Conservation (phyloP, 345 rosid species). For the Cardamine occulta region DNA sequence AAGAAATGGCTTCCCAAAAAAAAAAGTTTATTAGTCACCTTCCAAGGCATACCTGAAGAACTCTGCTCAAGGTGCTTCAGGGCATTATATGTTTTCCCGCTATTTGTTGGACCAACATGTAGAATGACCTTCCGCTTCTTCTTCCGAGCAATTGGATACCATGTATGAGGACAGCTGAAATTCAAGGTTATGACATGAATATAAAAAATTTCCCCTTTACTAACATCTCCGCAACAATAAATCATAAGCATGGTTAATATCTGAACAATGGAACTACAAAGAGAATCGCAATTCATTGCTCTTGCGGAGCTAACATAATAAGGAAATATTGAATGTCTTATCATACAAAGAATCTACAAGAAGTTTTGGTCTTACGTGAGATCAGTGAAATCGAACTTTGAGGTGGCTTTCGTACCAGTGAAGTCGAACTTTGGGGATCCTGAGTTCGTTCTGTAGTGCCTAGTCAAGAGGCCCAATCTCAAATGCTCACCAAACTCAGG, state of each 20-base stretch:
- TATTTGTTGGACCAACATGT: conserved; percentile 95
- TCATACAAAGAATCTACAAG: neutral
- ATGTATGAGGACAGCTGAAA: conserved; percentile 76
- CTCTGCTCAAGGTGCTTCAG: conserved; percentile 74
- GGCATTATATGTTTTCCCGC: conserved; percentile 90
- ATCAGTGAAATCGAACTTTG: conserved; percentile 70
- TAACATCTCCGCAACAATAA: neutral
- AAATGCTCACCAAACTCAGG: conserved; percentile 37
- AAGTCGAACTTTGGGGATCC: conserved; percentile 56
- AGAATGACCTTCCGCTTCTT: conserved; percentile 78
- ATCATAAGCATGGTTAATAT: no score
- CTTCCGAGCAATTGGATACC: conserved; percentile 86
- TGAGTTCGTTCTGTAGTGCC: conserved; percentile 49
- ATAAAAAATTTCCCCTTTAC: neutral
- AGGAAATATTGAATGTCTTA: neutral
- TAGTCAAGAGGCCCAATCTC: conserved; percentile 39
- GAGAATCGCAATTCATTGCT: neutral
- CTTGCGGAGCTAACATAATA: neutral
- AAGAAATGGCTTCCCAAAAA: conserved; percentile 11
- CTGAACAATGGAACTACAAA: neutral
- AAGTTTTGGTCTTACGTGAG: conserved; percentile 62
- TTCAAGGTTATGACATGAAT: conserved; percentile 25
- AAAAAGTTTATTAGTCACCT: conserved; percentile 6
- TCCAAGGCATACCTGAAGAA: conserved; percentile 66
- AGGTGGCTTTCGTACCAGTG: conserved; percentile 47